These are phyloP conservation scores for Naganishia cerealis DNA, from an alignment of 1,284 basidiomycete genomes.

Conservation along the genomic window DNA sequence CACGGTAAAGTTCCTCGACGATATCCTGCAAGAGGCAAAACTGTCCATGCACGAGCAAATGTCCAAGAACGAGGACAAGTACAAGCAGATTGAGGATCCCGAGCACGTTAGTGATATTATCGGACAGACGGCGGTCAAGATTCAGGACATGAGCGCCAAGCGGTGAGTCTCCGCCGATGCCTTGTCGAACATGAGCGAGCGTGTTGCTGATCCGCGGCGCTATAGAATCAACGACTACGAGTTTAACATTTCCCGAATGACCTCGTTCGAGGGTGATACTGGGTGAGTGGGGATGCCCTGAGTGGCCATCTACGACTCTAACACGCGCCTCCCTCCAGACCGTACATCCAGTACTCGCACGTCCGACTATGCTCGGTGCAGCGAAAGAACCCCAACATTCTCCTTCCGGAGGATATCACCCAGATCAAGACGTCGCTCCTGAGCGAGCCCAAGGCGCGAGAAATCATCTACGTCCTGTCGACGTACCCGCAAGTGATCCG, in stretches of 20 bases:
- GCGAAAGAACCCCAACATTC: slow-evolving; percentile 86
- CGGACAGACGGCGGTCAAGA: slow-evolving; percentile 94
- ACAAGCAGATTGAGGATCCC: slow-evolving; percentile 83
- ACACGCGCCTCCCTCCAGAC: slow-evolving; percentile 45
- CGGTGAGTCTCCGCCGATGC: slow-evolving; percentile 58
- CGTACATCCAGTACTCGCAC: slow-evolving; percentile 94
- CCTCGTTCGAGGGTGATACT: slow-evolving; percentile 95
- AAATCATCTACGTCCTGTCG: slow-evolving; percentile 82
- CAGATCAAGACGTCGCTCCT: slow-evolving; percentile 72
- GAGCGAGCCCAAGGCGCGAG: slow-evolving; percentile 72
- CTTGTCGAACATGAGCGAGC: neutral
- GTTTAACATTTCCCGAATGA: slow-evolving; percentile 93
- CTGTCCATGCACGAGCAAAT: slow-evolving; percentile 96
- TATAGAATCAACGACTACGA: slow-evolving; percentile 90
- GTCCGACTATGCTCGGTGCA: slow-evolving; percentile 89
- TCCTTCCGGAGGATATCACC: slow-evolving; percentile 65
- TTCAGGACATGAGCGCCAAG: slow-evolving; percentile 96
- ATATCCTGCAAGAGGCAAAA: slow-evolving; percentile 89
- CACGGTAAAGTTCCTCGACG: slow-evolving; percentile 91
- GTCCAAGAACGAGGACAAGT: slow-evolving; percentile 92
- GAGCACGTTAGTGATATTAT: slow-evolving; percentile 78
- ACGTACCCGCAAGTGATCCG: slow-evolving; percentile 88
- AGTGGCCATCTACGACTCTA: neutral
- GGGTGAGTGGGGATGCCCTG: slow-evolving; percentile 54
- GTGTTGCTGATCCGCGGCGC: neutral